Percentiles rank a stretch among this genome's conserved stretches.
These are phyloP conservation scores for Trametes gibbosa DNA, from an alignment of 768 basidiomycete genomes.

Conservation along the genomic window DNA sequence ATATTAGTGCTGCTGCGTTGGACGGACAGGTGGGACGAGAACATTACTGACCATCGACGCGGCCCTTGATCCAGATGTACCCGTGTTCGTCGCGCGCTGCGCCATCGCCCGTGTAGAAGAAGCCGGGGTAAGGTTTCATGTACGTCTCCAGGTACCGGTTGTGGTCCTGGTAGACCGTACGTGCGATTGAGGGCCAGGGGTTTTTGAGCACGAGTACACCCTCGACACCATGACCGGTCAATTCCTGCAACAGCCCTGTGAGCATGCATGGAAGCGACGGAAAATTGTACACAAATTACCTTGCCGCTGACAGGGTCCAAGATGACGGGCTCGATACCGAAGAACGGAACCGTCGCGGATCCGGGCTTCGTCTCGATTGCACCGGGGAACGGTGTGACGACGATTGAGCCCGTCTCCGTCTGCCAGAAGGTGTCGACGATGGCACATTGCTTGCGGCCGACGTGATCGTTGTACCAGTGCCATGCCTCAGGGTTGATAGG, in stretches of 20 bases:
- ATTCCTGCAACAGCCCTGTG: conserved; percentile 37
- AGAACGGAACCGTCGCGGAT: conserved; percentile 96
- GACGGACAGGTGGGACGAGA: too few species aligned
- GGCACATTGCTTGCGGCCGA: conserved; percentile 84
- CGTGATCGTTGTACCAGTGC: conserved; percentile 98
- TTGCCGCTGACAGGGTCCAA: conserved; percentile 81
- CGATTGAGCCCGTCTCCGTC: conserved; percentile 97
- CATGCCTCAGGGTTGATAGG: conserved; percentile 99
- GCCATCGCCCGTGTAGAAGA: conserved; percentile 97
- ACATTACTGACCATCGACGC: conserved; percentile 74
- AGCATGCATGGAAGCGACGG: not conserved
- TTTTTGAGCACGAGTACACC: conserved; percentile 83
- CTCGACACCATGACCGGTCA: conserved; percentile 82
- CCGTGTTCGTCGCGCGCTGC: conserved; percentile 92
- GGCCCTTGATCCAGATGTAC: conserved; percentile 98
- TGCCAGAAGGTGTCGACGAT: conserved; percentile 97
- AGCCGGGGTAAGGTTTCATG: conserved; percentile 85
- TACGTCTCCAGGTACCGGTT: conserved; percentile 75
- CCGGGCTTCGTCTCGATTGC: conserved; percentile 96
- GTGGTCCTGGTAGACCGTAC: conserved; percentile 91
- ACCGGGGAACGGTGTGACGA: conserved; percentile 93
- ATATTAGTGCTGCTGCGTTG: not conserved
- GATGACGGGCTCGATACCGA: conserved; percentile 87
- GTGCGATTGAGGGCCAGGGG: conserved; percentile 95
- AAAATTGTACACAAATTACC: conserved; percentile 31